Base-by-base conservation (phyloP, 352 stramenopile species). In the Phytophthora vignae region DNA sequence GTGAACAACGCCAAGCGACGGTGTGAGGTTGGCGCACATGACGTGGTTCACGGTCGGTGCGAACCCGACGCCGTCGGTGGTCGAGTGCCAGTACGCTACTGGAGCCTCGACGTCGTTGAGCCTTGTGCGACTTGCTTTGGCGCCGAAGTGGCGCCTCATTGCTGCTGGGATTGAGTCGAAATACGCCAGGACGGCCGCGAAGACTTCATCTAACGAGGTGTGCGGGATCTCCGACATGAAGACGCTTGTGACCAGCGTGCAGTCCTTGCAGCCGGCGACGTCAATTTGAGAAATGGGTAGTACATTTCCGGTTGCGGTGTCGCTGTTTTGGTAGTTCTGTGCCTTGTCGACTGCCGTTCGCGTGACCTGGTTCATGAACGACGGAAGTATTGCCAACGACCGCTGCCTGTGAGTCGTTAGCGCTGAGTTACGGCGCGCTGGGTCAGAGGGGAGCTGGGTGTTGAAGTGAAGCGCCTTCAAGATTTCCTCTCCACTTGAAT, bases 211-310 rank as follows among this genome's bases (percentile, higher is more conserved):
- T 9, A 76, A 48, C 14, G 69, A 73, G 19, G 44, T 31, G 48
- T 70, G 54, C 15, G 69, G 69, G 58, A 76, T 68, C 33, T 76
- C 64, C 0, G 69, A 56, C 19, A 76, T 52, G 60, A 72, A 76
- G 11, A 69, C 59, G 33, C 64, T 76, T 5, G 63, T 61, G 8
- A 76, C 42, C 22, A 73, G 55, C 44, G 69, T 76, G 44, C 64
- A 40, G 46, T 72, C 54, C 40, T 31, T 38, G 33, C 57, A 58
- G 19, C 63, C 69, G 7, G 59, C 68, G 44, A 76, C 38, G 21
- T 66, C 60, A 21, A 66, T 59, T n/a, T 69, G 63, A 36, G 52
- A 67, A 48, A 69, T 49, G 21, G 67, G 59, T 21, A 64, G 38
- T 27, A 40, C 53, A 10, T 29, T 33, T 48, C 55, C 60, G 21